phyloP scores from a whole-genome alignment of 371 early-diverging fungal species.

The Lichtheimia hyalospora region DNA sequence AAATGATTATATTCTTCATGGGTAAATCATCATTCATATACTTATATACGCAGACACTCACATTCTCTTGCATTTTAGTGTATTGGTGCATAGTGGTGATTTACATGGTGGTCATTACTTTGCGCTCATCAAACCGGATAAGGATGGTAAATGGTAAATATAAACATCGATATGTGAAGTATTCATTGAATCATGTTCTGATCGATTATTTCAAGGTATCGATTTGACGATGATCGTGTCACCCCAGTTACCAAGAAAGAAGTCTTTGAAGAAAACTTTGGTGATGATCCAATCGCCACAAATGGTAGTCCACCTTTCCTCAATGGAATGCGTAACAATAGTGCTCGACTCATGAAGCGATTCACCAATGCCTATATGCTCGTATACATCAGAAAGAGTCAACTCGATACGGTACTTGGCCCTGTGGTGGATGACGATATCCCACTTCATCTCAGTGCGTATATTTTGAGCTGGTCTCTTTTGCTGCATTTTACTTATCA shows the following conservation, averaged over 20 bases:
- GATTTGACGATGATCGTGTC: slow-evolving; percentile 98
- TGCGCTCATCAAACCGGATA: slow-evolving; percentile 84
- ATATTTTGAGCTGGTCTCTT: neutral
- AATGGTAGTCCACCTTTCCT: slow-evolving; percentile 48
- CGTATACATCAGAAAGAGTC: slow-evolving; percentile 85
- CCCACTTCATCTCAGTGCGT: slow-evolving; percentile 74
- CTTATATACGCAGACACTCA: neutral
- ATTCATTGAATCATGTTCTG: neutral
- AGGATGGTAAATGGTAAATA: slow-evolving; percentile 75
- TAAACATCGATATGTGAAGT: neutral
- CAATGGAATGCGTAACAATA: slow-evolving; percentile 15
- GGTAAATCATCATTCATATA: slow-evolving; percentile 35
- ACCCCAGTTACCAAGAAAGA: slow-evolving; percentile 82
- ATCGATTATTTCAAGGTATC: slow-evolving; percentile 47
- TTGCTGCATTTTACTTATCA: neutral
- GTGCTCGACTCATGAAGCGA: slow-evolving; percentile 50
- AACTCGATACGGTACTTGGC: slow-evolving; percentile 69
- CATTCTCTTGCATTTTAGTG: slow-evolving; percentile 49
- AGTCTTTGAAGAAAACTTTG: slow-evolving; percentile 95
- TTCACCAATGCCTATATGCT: slow-evolving; percentile 97
- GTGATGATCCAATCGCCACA: slow-evolving; percentile 63
- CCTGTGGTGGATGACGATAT: slow-evolving; percentile 66
- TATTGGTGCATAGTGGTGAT: slow-evolving; percentile 97
- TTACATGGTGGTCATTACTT: slow-evolving; percentile 97
- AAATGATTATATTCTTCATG: slow-evolving; percentile 79